These are phyloP conservation scores for Alectoria sarmentosa DNA, from an alignment of 495 filamentous ascomycete genomes.

Conservation along the genomic window DNA sequence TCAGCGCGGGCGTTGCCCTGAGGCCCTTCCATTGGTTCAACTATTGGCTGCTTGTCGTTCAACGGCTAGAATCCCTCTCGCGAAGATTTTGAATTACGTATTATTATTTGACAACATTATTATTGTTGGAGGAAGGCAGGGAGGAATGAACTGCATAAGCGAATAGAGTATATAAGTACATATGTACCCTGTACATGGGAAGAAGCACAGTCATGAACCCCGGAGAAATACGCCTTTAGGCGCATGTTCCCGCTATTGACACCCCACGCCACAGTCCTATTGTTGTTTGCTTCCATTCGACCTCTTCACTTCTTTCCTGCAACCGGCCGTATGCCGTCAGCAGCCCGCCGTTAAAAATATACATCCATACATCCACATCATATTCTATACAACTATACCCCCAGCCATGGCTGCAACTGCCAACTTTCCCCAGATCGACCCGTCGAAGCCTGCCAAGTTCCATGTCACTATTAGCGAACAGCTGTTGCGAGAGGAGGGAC, in stretches of 20 bases:
- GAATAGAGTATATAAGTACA: too few relatives aligned
- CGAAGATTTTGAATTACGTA: neutral
- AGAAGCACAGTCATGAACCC: neutral
- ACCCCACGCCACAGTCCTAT: neutral
- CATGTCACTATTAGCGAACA: conserved; percentile 20
- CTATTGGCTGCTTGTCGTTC: neutral
- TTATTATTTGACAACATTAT: neutral
- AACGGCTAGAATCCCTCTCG: neutral
- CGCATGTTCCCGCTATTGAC: neutral
- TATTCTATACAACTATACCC: neutral
- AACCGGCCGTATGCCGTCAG: neutral
- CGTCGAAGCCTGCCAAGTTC: conserved; percentile 23
- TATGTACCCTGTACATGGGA: too few relatives aligned
- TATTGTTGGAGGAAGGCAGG: neutral
- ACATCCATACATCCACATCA: neutral
- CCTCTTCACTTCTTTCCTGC: neutral
- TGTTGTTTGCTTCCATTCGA: neutral
- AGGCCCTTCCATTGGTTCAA: neutral
- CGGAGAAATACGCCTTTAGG: neutral
- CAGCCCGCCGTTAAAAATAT: neutral
- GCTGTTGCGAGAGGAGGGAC: conserved; percentile 16
- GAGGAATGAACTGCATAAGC: neutral
- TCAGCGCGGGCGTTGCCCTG: neutral
- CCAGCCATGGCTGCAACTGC: conserved; percentile 20
- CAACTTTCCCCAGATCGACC: conserved; percentile 16